Base-by-base conservation (phyloP, 2,329 filamentous ascomycete species). In the Xylaria arbuscula region DNA sequence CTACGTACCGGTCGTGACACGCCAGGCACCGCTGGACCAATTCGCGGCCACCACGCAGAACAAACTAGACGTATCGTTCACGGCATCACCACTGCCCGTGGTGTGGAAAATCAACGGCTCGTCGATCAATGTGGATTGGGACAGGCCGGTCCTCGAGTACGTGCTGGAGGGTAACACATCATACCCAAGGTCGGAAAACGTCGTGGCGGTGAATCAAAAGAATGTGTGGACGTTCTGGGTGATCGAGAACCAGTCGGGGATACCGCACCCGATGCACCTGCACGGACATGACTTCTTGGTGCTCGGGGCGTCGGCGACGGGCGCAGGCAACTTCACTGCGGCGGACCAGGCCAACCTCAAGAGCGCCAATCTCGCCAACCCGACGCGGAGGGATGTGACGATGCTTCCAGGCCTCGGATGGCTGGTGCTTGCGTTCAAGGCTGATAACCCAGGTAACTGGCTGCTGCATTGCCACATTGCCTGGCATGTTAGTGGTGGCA, bases 381-480 rank as follows among this genome's bases (percentile, higher is more conserved):
- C 84, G 3, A 78, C 81, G 1, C 78, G 84, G 1, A 77, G 85
- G 19, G 85, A 87, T 72, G 83, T 82, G 0, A 81, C 81, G 1
- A 79, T 83, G 67, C 74, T 86, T 4, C 81, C 83, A 0, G 75
- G 73, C 1, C 73, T 70, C 10, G 85, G 84, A 0, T 83, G 83
- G 75, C 68, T 86, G 7, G 81, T 83, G 4, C 76, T 87, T 45
- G 84, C 82, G 0, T 87, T 85, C 75, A 73, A 76, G 53, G 79
- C 83, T 0, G 82, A 87, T 73, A 87, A 87, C 72, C 85, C 85
- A 0, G 85, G 85, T 55, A 75, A 79, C 36, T 84, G 83, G 82
- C 72, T 83, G 38, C 76, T 84, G 75, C 83, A 84, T 72, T 84
- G 82, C 76, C 82, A 85, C 73, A 84, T 85, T 65, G 82, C 82